Base-by-base conservation (phyloP, 768 basidiomycete species). In the Lactarius hengduanensis region DNA sequence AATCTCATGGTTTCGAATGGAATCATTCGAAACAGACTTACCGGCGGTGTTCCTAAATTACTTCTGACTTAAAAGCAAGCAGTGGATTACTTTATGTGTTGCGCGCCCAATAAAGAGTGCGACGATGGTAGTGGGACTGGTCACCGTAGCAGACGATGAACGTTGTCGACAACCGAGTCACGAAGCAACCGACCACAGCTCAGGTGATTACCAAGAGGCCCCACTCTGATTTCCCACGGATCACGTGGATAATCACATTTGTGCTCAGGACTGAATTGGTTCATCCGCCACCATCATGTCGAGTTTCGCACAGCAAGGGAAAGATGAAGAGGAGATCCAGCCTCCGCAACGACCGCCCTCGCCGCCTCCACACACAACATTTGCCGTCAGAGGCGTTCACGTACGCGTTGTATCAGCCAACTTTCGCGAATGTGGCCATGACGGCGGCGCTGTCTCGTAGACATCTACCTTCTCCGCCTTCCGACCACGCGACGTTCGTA, bases 391-490 rank as follows among this genome's bases (percentile, higher is more conserved):
- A 71, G 87, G 86, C 65, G 79, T 91, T 71, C 89, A 90, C 82
- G 91, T 91, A 86, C 74, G 86, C 77, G 69, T 32, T 36, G 28
- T 63, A 30, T 67, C 45, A 59, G 50, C 57, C 64, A 59, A 26
- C 60, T 57, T 59, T 57, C 63, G 41, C 53, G 54, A 54, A 57
- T 54, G 41, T 38, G 4, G 41, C 55, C 60, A 41, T 68, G 59
- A 65, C 60, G 4, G 28, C 34, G 15, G 47, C 20, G 28, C 62
- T 50, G 54, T 50, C 67, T 64, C 63, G 28, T 68, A 91, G 90
- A 83, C 86, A 60, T 90, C 91, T 38, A 89, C 82, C 22, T 92
- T 92, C 75, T 87, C 90, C 65, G 88, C 90, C 3, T 90, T 91
- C 74, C 87, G 88, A 72, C 90, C 90, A 7, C 83, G 90, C 73